Conservation (phyloP, 495 filamentous ascomycete genomes). For the Penicillium verhagenii region DNA sequence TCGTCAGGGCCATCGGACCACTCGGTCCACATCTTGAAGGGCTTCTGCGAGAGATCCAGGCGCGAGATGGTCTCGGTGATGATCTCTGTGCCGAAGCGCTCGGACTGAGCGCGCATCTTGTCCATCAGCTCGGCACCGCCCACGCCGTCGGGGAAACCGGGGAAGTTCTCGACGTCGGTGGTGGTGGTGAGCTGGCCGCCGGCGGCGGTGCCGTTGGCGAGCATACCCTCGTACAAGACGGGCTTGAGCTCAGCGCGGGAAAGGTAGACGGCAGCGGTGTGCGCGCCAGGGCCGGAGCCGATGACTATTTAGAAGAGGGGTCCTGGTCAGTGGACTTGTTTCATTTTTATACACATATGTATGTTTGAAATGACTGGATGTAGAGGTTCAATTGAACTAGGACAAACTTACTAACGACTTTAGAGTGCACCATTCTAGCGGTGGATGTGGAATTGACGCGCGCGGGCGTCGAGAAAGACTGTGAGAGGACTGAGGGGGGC, state of each 20-base stretch:
- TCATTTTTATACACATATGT: not conserved
- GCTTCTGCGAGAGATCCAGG: constrained; percentile 79
- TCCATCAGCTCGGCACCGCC: constrained; percentile 90
- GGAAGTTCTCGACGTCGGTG: constrained; percentile 97
- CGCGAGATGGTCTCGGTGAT: constrained; percentile 87
- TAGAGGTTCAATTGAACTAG: not conserved
- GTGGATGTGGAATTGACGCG: constrained; percentile 37
- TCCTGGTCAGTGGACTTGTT: constrained; percentile 9
- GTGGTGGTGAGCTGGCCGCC: constrained; percentile 97
- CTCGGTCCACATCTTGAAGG: constrained; percentile 90
- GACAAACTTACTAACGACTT: constrained; percentile 67
- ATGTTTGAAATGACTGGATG: not conserved
- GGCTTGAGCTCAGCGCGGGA: constrained; percentile 86
- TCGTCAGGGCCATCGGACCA: constrained; percentile 69
- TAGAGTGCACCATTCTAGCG: constrained; percentile 70
- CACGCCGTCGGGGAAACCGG: constrained; percentile 87
- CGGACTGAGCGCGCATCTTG: constrained; percentile 86
- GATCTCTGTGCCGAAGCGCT: constrained; percentile 88
- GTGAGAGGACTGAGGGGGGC: constrained; percentile 36
- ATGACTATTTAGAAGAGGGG: constrained; percentile 47
- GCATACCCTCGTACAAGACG: constrained; percentile 94
- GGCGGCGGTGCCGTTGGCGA: constrained; percentile 93
- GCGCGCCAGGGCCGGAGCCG: constrained; percentile 94
- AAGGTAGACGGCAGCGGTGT: constrained; percentile 95
- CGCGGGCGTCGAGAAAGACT: constrained; percentile 40